These are phyloP conservation scores for Pseudoscleropodium purum DNA, from an alignment of 225 moss, liverwort and hornwort genomes.

Conservation along the genomic window DNA sequence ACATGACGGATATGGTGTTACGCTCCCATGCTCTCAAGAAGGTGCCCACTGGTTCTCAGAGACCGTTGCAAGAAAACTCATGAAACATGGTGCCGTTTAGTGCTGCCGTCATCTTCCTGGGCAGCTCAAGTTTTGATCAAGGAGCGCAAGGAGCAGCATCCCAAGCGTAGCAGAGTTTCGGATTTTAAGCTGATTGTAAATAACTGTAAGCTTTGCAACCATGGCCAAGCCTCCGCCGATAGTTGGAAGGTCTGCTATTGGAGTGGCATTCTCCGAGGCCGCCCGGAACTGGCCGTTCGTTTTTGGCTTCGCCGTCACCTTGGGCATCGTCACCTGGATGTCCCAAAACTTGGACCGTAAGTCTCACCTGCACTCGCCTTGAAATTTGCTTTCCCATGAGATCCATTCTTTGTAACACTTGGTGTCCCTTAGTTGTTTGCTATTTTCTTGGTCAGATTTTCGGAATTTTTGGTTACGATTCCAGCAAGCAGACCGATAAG, in stretches of 20 bases:
- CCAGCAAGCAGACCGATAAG: not conserved
- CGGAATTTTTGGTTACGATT: not conserved
- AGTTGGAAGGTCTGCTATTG: slow-evolving; percentile 19
- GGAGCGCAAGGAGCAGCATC: not conserved
- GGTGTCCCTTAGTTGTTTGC: not conserved
- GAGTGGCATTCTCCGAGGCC: slow-evolving; percentile 40
- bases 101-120: not conserved
- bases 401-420: not conserved
- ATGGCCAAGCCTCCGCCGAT: slow-evolving; percentile 29
- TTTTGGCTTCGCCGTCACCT: slow-evolving; percentile 28
- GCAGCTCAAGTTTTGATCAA: not conserved
- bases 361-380: not conserved
- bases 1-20: too few relatives aligned
- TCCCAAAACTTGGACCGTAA: slow-evolving; percentile 27
- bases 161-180: not conserved
- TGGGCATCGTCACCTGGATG: slow-evolving; percentile 24
- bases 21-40: slow-evolving; percentile 1
- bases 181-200: not conserved
- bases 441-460: not conserved
- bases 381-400: not conserved
- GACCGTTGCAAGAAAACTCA: not conserved
- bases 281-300: slow-evolving; percentile 42
- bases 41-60: not conserved
- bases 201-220: not conserved
- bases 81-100: not conserved